Percentiles rank a stretch among this genome's conserved stretches.
Conservation (phyloP, 2,329 filamentous ascomycete genomes). For the Claviceps purpurea region DNA sequence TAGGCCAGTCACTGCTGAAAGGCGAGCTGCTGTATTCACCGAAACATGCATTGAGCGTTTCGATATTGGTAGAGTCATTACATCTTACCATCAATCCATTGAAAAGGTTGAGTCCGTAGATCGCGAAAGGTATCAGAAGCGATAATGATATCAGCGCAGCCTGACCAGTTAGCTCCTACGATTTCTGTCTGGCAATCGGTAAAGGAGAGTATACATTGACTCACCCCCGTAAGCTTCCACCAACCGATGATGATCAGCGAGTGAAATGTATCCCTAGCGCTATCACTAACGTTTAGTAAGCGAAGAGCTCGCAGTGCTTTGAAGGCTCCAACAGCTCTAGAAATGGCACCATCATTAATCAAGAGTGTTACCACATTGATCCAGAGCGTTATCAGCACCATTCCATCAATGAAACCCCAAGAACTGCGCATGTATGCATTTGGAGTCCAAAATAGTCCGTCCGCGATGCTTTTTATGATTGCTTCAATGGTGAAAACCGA, state of each 20-base stretch:
- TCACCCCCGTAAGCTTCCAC: slow-evolving; percentile 79
- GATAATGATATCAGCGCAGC: slow-evolving; percentile 90
- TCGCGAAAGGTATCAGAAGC: slow-evolving; percentile 88
- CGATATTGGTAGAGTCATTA: slow-evolving; percentile 49
- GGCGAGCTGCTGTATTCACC: slow-evolving; percentile 69
- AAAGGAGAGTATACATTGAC: slow-evolving; percentile 14
- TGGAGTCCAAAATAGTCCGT: slow-evolving; percentile 91
- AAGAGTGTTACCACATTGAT: slow-evolving; percentile 82
- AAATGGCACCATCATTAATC: slow-evolving; percentile 68
- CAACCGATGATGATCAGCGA: slow-evolving; percentile 88
- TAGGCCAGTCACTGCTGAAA: slow-evolving; percentile 59
- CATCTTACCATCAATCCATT: slow-evolving; percentile 67
- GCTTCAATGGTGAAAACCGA: slow-evolving; percentile 77
- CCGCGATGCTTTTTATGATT: slow-evolving; percentile 81
- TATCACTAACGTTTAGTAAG: slow-evolving; percentile 90
- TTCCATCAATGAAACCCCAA: slow-evolving; percentile 89
- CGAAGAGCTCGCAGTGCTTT: slow-evolving; percentile 88
- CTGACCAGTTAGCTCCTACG: slow-evolving; percentile 16
- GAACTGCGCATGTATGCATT: slow-evolving; percentile 95
- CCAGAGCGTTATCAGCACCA: slow-evolving; percentile 89
- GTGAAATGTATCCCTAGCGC: slow-evolving; percentile 89
- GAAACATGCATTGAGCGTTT: slow-evolving; percentile 59
- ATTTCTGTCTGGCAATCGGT: not conserved
- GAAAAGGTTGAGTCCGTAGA: slow-evolving; percentile 90
- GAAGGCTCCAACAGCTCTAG: slow-evolving; percentile 86